These are phyloP conservation scores for Cercophora sp. DNA, from an alignment of 495 filamentous ascomycete species.

Conservation along the genomic window DNA sequence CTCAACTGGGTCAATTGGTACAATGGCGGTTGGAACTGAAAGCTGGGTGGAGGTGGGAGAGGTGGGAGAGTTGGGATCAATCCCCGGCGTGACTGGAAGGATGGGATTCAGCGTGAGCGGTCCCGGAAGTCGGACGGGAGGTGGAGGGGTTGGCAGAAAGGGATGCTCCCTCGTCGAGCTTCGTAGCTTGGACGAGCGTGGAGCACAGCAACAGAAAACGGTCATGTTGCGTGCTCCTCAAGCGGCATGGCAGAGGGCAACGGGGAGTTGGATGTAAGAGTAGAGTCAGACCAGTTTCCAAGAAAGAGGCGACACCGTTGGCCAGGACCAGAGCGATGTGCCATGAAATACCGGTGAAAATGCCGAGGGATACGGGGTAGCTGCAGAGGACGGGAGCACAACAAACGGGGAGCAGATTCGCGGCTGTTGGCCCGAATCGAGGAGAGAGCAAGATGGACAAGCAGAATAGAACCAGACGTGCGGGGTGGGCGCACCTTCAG, in stretches of 20 bases:
- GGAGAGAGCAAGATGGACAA: not conserved
- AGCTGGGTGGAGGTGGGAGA: slow-evolving; percentile 14
- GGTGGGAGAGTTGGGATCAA: slow-evolving; percentile 1
- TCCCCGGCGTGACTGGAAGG: not conserved
- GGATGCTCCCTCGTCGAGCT: slow-evolving; percentile 15
- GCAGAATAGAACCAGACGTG: not conserved
- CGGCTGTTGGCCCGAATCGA: no score
- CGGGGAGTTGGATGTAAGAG: slow-evolving; percentile 4
- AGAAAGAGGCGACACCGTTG: slow-evolving; percentile 11
- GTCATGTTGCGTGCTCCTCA: slow-evolving; percentile 28
- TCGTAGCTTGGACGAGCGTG: slow-evolving; percentile 28
- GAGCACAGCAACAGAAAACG: slow-evolving; percentile 37
- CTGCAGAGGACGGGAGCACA: slow-evolving; percentile 1
- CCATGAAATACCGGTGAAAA: slow-evolving; percentile 15
- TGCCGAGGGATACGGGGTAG: slow-evolving; percentile 9
- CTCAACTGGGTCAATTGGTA: slow-evolving; percentile 18
- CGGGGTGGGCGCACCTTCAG: no score
- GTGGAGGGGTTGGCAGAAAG: slow-evolving; percentile 18
- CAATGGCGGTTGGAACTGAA: slow-evolving; percentile 4
- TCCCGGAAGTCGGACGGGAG: slow-evolving; percentile 22
- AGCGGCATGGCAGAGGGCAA: not conserved
- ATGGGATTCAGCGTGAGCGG: slow-evolving; percentile 23
- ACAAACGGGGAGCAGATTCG: no score
- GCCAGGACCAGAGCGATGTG: slow-evolving; percentile 3
- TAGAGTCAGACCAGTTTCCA: slow-evolving; percentile 10